Percentiles rank a stretch among this genome's conserved stretches.
Evolutionary conservation across 345 rosid species (phyloP).

Genomic region (Rhodamnia rubescens): DNA sequence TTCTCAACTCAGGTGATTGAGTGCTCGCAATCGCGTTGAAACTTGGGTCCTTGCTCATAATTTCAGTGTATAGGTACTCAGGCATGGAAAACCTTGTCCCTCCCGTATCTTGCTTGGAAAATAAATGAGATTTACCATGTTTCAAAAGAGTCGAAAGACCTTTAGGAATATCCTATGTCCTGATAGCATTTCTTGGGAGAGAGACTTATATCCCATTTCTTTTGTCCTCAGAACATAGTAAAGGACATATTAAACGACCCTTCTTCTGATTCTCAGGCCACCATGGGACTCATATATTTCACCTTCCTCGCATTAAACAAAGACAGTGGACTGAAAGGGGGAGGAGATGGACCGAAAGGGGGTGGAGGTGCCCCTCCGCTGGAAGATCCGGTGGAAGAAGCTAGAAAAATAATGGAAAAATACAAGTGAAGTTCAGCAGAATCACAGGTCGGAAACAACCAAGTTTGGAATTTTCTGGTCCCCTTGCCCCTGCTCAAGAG

Average conservation of each 20-base stretch:
- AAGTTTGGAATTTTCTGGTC: neutral
- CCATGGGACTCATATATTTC: slow-evolving; percentile 87
- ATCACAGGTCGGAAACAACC: neutral
- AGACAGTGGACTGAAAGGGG: slow-evolving; percentile 46
- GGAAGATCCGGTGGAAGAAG: slow-evolving; percentile 67
- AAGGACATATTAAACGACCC: neutral
- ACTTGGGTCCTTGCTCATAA: neutral
- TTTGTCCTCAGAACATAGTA: neutral
- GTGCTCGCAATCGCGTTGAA: neutral
- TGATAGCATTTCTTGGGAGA: neutral
- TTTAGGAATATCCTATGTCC: neutral
- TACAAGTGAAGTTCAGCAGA: slow-evolving; percentile 42
- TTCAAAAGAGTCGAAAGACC: neutral
- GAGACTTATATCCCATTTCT: neutral
- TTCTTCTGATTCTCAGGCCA: slow-evolving; percentile 41
- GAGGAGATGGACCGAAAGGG: slow-evolving; percentile 12
- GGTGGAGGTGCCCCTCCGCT: slow-evolving; percentile 15
- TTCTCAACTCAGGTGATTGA: neutral
- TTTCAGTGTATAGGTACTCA: neutral
- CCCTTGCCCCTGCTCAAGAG: neutral
- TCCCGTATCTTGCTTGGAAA: neutral
- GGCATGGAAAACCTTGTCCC: neutral
- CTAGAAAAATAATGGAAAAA: slow-evolving; percentile 87
- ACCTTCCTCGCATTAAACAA: slow-evolving; percentile 75
- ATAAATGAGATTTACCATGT: neutral